These are phyloP conservation scores for Holtermanniella nyarrowii DNA, from an alignment of 768 basidiomycete species.

Conservation along the genomic window DNA sequence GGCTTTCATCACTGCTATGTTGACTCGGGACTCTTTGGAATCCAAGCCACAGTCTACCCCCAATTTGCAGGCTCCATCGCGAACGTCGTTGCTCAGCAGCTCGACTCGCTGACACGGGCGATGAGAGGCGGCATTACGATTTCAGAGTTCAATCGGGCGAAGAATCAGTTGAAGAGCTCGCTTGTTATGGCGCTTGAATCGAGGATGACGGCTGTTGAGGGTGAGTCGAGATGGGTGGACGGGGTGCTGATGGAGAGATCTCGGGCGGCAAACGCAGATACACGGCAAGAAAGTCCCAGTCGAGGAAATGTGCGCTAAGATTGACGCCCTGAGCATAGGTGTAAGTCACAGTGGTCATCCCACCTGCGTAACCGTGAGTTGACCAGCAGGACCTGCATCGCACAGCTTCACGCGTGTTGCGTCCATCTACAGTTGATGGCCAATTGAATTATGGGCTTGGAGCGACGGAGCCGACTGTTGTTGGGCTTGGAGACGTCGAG, in stretches of 20 bases:
- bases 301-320: constrained; percentile 80
- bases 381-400: constrained; percentile 52
- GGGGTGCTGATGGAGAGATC: constrained; percentile 50
- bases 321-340: constrained; percentile 60
- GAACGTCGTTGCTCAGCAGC: constrained; percentile 75
- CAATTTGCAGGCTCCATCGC: constrained; percentile 54
- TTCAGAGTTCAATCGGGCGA: constrained; percentile 69
- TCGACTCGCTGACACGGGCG: constrained; percentile 62
- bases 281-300: constrained; percentile 75
- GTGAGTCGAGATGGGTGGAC: constrained; percentile 21
- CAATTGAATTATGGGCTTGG: constrained; percentile 35
- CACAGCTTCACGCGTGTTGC: constrained; percentile 64
- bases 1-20: constrained; percentile 97
- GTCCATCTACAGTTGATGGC: constrained; percentile 17
- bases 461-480: constrained; percentile 60
- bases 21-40: constrained; percentile 84
- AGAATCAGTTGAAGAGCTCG: constrained; percentile 87
- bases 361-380: background rate
- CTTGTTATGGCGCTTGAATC: constrained; percentile 93
- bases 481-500: constrained; percentile 69
- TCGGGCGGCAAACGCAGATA: constrained; percentile 83
- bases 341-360: constrained; percentile 16
- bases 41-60: constrained; percentile 75
- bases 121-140: constrained; percentile 39
- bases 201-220: constrained; percentile 45